Evolutionary conservation across 2,329 filamentous ascomycete species (phyloP), one percentile per base, ranked within the genome.

Genomic region (Pseudohalonectria lignicola): DNA sequence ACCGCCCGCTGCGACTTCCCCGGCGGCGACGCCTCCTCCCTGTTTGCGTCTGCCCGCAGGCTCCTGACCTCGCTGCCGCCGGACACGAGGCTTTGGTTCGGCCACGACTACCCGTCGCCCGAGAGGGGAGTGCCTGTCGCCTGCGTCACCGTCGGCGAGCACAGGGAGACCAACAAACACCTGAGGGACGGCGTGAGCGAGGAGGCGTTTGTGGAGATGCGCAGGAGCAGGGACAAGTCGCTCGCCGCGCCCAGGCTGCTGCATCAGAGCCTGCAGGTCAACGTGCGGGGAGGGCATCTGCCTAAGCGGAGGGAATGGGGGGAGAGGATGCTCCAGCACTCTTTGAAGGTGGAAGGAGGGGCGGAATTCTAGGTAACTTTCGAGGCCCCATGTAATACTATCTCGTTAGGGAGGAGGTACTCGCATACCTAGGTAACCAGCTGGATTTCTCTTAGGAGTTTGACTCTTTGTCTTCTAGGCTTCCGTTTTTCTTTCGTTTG

Each of bases 1-100:
- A 63, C 66, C 0, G 71, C 70, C 0, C 58, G 70, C 3, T 69
- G 66, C 36, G 71, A 75, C 41, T 75, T 76, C 37, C 71, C 71
- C 0, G 69, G 67, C 2, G 71, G 71, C 2, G 60, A 56, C 35
- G 64, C 68, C 1, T 45, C 43, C 1, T 50, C 52, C 4, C 56
- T 76, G 2, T 75, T 55, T 39, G 33, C 49, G 3, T 73, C 69
- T 1, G 62, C 49, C 0, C 58, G 45, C 41, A 59, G 52, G 31
- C 53, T 76, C 0, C 55, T 74, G 0, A 26, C 23, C 8, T 40
- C 44, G 17, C 36, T 74, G 1, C 61, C 63, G 0, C 55, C 51
- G 2, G 47, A 69, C 20, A 57, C 62, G 31, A 66, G 62, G 36
- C 59, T 76, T 31, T 76, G 68, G 62, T 66, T 63, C 0, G 71